Base-by-base conservation (phyloP, 2,329 filamentous ascomycete genomes). In the Pseudogymnoascus sp. region DNA sequence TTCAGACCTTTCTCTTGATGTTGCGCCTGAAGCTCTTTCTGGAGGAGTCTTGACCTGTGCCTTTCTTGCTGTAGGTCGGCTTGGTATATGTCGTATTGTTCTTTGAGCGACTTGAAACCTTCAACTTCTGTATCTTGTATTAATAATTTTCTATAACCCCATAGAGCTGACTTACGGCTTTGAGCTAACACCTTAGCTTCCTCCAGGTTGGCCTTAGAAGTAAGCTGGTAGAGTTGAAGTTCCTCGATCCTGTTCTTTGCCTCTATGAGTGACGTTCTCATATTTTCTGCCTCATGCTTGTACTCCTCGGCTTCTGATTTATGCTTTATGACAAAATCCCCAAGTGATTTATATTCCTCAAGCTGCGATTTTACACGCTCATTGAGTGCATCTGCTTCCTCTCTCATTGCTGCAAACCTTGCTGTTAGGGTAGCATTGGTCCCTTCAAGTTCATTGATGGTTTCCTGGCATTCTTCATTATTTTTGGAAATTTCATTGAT, bases 21-120 rank as follows among this genome's bases (percentile, higher is more conserved):
- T 4, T 21, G 49, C 33, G 49, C 49, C n/a, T 33, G 65, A n/a
- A 55, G 49, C 29, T 55, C 49, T 21, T 55, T 33, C 33, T 35
- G 49, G 16, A 55, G 49, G 10, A 55, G 11, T 8, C 3, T 6
- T 10, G 29, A 55, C 29, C 33, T 21, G 1, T 55, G 2, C 10
- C 11, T 55, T 55, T 55, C 49, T 19, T 55, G n/a, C 12, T 55
- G 49, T 21, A 55, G 10, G 6, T 55, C 3, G 49, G 23, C 31
- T 21, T 19, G 8, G 29, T 19, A 33, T 16, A 1, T 33, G 5
- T 21, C 16, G 21, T 21, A 11, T 7, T 7, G 1, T 55, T 33
- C n/a, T 55, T 35, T 7, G 3, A 55, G 16, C 6, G 49, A 55
- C 8, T 55, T 6, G 11, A 7, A 55, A 55, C 29, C 19, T 55